Base-by-base conservation (phyloP, 2,329 filamentous ascomycete species). In the Aspergillus brasiliensis region DNA sequence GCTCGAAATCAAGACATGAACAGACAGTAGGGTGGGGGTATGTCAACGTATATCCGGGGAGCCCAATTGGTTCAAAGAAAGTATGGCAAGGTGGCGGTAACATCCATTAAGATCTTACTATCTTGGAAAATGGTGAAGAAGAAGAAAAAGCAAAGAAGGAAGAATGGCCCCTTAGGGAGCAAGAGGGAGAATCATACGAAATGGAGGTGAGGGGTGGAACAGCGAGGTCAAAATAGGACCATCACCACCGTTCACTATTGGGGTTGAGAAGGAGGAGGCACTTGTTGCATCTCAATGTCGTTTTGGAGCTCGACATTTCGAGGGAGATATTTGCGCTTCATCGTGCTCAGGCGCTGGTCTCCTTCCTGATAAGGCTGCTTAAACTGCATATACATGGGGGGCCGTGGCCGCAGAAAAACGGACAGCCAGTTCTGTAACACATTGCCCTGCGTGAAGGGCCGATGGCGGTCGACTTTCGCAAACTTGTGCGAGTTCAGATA, bases 401-500 rank as follows among this genome's bases (percentile, higher is more conserved):
- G 88, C 19, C 93, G 85, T 11, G 95, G 93, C 51, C 94, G 88
- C 67, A 88, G 89, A 52, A 98, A 81, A 11, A 97, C 92, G 7
- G 88, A 84, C 38, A 91, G 76, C 84, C 91, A 92, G 76, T 99
- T 99, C 70, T 84, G 88, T 70, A 90, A 76, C 51, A 89, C 80
- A 66, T 81, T 89, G 37, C 88, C 88, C 71, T 96, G 92, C 1
- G 88, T 93, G 69, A 96, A 99, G 1, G 95, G 92, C 46, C 93
- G 84, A 76, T 97, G 96, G 11, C 95, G 87, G 74, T 99, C 94
- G 68, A 90, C 89, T 78, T 95, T 96, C 64, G 89, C 81, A 74
- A 99, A 98, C 76, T 98, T 98, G 77, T 97, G 92, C 4, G 91
- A 93, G 77, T 96, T 97, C 65, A 99, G 86, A 75, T 97, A 97